Percentiles rank a stretch among this genome's conserved stretches.
Conservation (phyloP, 306 rosid species). For the Begonia masoniana region DNA sequence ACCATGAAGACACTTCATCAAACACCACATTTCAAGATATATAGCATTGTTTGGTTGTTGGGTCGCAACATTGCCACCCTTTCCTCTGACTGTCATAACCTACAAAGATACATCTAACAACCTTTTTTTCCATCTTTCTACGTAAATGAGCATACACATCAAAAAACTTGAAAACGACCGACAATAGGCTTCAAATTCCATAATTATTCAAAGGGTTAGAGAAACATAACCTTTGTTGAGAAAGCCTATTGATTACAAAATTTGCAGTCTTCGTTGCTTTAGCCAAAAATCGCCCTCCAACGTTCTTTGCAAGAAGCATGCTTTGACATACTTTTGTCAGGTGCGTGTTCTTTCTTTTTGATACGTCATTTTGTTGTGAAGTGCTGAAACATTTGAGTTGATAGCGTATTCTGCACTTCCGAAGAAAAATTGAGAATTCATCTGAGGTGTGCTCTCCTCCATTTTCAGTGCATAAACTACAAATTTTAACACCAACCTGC, state of each 20-base stretch:
- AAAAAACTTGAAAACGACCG: no score
- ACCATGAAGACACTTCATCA: conserved; percentile 5
- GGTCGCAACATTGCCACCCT: neutral
- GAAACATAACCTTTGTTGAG: neutral
- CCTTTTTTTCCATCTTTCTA: neutral
- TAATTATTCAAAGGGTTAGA: neutral
- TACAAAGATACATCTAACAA: neutral
- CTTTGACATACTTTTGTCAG: neutral
- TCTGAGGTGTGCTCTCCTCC: no score
- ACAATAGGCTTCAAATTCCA: neutral
- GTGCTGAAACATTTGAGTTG: no score
- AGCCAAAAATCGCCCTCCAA: no score
- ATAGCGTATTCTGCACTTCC: no score
- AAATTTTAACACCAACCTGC: no score
- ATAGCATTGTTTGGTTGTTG: neutral
- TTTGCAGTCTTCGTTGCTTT: no score
- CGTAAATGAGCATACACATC: neutral
- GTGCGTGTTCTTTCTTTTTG: no score
- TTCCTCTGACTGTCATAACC: neutral
- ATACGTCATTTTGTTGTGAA: no score
- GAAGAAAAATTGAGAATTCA: no score
- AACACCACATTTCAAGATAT: neutral
- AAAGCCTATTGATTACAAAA: neutral
- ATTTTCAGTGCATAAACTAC: no score
- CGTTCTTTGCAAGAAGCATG: neutral